Evolutionary conservation across 345 rosid genomes (phyloP), one percentile per base, ranked within the genome.

Genomic region (Kernera saxatilis): DNA sequence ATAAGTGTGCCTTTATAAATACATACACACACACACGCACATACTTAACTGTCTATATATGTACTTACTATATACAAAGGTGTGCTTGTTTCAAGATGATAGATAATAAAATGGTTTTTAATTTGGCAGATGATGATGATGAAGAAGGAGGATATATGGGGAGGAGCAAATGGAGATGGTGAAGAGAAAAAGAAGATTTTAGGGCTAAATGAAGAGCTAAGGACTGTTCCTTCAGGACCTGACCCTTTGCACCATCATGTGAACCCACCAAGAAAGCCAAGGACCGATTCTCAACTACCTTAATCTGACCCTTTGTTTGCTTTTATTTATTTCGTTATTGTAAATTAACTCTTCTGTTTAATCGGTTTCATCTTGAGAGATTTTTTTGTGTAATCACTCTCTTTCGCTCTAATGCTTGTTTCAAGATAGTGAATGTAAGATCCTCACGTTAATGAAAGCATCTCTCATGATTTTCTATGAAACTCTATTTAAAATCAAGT

Each of bases 201-300:
- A 46, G 49, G 59, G 43, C n/a, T 61, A 51, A 4, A 41, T 54
- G 69, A 50, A 68, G 90, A 84, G 79, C 33, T 91, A 17, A 85
- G 92, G 81, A 56, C 76, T n/a, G 89, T 73, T 72, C 97, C 95
- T 22, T 78, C 91, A 9, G 97, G 97, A 35, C 95, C 95, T 45
- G 92, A 91, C 64, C 97, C 97, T 30, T 72, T 91, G 69, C 95
- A 91, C 77, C 97, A 91, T 69, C 84, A 91, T 69, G 86, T 86
- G 10, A 84, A 76, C 22, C 70, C 70, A 72, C 95, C 95, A 39
- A 85, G 81, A 77, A 77, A 88, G 56, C 94, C 94, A 30, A 64
- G 75, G 26, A 75, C 65, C 50, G 12, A 59, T 40, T 67, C 39
- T 67, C 48, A 39, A 41, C 63, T 67, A 13, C 78, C 73, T 50